Percentiles rank a stretch among this genome's conserved stretches.
Evolutionary conservation across 1,139 yeast species (phyloP).

Genomic region (Geotrichum histeridarum): DNA sequence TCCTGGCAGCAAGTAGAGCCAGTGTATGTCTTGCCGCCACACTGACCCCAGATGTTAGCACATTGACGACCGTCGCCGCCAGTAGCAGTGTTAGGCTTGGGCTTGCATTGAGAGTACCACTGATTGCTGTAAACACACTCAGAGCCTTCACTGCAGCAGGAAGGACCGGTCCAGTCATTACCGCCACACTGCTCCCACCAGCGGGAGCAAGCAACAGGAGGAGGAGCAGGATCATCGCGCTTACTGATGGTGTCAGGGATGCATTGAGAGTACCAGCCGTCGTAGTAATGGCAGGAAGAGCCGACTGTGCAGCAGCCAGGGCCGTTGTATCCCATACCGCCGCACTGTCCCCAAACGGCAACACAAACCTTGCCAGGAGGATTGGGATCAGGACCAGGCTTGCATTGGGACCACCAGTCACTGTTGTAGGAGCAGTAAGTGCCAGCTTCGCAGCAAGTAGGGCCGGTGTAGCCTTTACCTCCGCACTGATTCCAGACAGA

Average conservation of each 20-base stretch:
- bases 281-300: background rate
- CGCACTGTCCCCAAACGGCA: slow-evolving; percentile 6
- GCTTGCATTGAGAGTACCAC: slow-evolving; percentile 16
- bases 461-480: slow-evolving; percentile 4
- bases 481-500: slow-evolving; percentile 10
- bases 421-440: slow-evolving; percentile 3
- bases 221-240: background rate
- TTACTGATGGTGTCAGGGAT: background rate
- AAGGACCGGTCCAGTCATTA: slow-evolving; percentile 16
- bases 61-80: background rate
- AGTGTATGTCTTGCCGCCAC: slow-evolving; percentile 14
- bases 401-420: slow-evolving; percentile 11
- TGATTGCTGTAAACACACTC: slow-evolving; percentile 1
- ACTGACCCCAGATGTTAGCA: slow-evolving; percentile 12
- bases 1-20: slow-evolving; percentile 19
- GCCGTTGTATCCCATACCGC: slow-evolving; percentile 2
- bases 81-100: slow-evolving; percentile 2
- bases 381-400: background rate
- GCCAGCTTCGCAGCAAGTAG: slow-evolving; percentile 15
- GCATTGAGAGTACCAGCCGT: slow-evolving; percentile 6
- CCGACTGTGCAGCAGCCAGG: slow-evolving; percentile 7
- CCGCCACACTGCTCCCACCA: slow-evolving; percentile 20
- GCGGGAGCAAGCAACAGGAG: slow-evolving; percentile 4
- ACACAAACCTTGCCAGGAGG: background rate
- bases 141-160: slow-evolving; percentile 17